Conservation (phyloP, 78 protist genomes). For the Anaeramoeba ignava region DNA sequence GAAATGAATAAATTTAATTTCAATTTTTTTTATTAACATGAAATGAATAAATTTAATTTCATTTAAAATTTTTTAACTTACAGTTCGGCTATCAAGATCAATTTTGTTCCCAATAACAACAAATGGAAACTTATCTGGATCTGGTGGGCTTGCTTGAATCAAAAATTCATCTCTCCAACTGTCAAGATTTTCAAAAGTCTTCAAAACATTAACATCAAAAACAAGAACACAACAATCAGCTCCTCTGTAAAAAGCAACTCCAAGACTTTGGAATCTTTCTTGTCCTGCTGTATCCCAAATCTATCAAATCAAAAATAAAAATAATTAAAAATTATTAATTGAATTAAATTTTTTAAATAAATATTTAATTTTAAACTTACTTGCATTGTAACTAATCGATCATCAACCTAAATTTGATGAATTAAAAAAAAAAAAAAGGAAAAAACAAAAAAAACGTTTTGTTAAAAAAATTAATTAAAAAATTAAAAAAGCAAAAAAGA, state of each 20-base stretch:
- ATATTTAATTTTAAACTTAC: too few species aligned
- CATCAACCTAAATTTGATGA: background rate
- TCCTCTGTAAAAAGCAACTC: constrained; percentile 45
- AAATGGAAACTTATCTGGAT: background rate
- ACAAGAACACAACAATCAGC: constrained; percentile 55
- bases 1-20: too few species aligned
- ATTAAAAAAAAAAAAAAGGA: too few species aligned
- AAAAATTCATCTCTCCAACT: background rate
- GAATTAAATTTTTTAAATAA: too few species aligned
- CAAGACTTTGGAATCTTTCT: constrained; percentile 46
- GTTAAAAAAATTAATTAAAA: too few species aligned
- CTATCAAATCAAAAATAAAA: too few species aligned
- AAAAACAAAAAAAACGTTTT: too few species aligned
- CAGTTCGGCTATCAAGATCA: background rate
- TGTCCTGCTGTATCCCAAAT: constrained; percentile 33
- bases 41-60: too few species aligned
- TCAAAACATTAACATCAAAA: constrained; percentile 24
- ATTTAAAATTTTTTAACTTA: too few species aligned
- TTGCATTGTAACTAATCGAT: background rate
- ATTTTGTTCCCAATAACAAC: constrained; percentile 3
- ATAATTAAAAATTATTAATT: too few species aligned
- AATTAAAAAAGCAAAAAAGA: too few species aligned
- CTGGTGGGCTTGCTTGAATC: background rate
- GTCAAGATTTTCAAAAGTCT: constrained; percentile 18
- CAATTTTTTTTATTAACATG: too few species aligned